Evolutionary conservation across 306 rosid species (phyloP).

Genomic region (Quercus variabilis): DNA sequence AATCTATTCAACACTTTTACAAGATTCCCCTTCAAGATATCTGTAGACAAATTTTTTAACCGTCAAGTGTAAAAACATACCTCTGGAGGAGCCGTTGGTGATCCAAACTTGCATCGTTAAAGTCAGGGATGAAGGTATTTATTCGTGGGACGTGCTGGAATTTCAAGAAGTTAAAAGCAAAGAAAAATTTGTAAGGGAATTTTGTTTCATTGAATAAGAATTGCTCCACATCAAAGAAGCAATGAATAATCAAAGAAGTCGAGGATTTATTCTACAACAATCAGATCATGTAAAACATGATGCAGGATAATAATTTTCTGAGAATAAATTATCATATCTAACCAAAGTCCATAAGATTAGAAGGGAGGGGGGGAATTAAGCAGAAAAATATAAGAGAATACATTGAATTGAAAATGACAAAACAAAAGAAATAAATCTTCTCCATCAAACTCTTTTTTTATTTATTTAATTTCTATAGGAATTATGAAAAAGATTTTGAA

Average conservation of each 20-base stretch:
- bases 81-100: slow-evolving; percentile 84
- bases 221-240: background rate
- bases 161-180: slow-evolving; percentile 21
- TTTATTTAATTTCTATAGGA: background rate
- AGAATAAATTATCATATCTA: background rate
- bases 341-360: background rate
- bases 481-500: background rate
- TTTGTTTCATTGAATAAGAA: background rate
- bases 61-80: slow-evolving; percentile 31
- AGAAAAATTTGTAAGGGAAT: slow-evolving; percentile 1
- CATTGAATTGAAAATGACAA: background rate
- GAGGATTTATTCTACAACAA: background rate
- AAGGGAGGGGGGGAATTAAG: background rate
- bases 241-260: background rate
- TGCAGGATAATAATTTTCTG: background rate
- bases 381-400: background rate
- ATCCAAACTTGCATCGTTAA: slow-evolving; percentile 75
- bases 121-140: slow-evolving; percentile 69
- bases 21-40: background rate
- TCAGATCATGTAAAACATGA: background rate
- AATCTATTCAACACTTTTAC: background rate
- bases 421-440: background rate
- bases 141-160: slow-evolving; percentile 84
- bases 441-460: background rate
- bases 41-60: background rate